phyloP scores from a whole-genome alignment of 768 basidiomycete genomes.

The Rhodosporidiobolus sp. region DNA sequence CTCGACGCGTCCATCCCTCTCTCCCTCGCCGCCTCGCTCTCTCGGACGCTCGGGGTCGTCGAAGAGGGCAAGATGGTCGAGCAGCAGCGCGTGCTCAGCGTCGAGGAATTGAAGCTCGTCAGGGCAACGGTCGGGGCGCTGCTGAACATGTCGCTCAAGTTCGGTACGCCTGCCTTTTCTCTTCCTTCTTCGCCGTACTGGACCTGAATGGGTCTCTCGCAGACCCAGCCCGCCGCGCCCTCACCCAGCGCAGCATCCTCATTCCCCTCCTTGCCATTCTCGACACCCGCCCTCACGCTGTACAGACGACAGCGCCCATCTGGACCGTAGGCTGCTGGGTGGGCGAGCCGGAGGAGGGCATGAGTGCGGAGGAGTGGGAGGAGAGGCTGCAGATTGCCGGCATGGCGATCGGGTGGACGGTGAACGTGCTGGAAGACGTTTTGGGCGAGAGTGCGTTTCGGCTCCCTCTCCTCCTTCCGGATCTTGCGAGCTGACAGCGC shows the following conservation, averaged over 20 bases:
- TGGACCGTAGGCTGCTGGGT: constrained; percentile 22
- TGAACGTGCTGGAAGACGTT: constrained; percentile 37
- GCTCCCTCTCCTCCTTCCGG: not conserved
- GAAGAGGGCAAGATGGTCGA: not conserved
- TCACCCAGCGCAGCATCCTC: not conserved
- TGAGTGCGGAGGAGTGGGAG: constrained; percentile 4
- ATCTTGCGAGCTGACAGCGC: not conserved
- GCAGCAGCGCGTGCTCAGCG: not conserved
- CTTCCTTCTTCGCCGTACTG: too few relatives aligned
- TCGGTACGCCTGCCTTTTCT: constrained; percentile 14
- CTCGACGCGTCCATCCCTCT: constrained; percentile 20
- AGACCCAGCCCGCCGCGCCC: constrained; percentile 34
- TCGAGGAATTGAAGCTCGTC: constrained; percentile 21
- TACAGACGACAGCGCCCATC: constrained; percentile 2
- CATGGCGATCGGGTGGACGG: constrained; percentile 24
- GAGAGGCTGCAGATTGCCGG: constrained; percentile 3
- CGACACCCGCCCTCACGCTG: constrained; percentile 8
- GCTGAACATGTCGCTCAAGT: constrained; percentile 35
- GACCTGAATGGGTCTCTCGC: not conserved
- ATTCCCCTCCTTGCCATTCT: constrained; percentile 21
- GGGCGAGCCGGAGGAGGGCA: not conserved
- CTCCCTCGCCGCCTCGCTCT: not conserved
- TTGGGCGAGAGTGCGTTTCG: constrained; percentile 17
- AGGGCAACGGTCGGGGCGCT: constrained; percentile 29
- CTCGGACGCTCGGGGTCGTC: not conserved